Evolutionary conservation across 768 basidiomycete genomes (phyloP), one percentile per base, ranked within the genome.

Genomic region (Amanita pallidorosea): DNA sequence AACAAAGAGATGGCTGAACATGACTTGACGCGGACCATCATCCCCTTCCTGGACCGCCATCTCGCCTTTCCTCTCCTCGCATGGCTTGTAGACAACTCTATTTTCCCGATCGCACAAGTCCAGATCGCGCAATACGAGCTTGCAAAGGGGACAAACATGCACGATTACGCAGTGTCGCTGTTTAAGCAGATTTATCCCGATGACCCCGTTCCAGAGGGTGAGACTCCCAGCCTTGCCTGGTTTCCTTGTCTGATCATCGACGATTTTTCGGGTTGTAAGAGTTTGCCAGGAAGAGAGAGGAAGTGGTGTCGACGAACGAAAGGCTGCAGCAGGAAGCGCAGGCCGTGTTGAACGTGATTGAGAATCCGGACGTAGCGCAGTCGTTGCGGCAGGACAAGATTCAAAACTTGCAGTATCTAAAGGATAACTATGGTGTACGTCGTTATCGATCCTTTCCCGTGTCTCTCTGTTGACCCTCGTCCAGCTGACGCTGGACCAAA

Each of bases 111-210:
- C 18, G 76, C 87, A 37, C 81, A 98, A 58, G 78, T 98, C 52
- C 81, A 83, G 52, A 71, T 81, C 36, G 95, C 96, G 34, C 95
- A 97, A 70, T 95, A 96, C 85, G 93, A 97, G 61, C 83, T 98
- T 49, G 89, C 92, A 50, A 95, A 91, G 64, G 89, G 85, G 55
- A 99, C 96, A 42, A 97, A 99, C 67, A 97, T 98, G 94, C 85
- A 95, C 53, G 94, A 95, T 66, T 99, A 95, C 61, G 84, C 89
- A 22, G 79, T 84, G 53, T 77, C 75, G 56, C 69, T 97, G 58
- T 91, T 90, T 60, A 70, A 84, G 58, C 81, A 89, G 69, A 67
- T 92, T 45, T 70, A 91, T 57, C 84, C 88, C 0, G 83, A 82
- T 45, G 67, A 87, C 47, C 72, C 81, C 58, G 68, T 82, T 18